Percentiles rank a stretch among this genome's conserved stretches.
Conservation (phyloP, 148 eudicot genomes). For the Bassia scoparia region DNA sequence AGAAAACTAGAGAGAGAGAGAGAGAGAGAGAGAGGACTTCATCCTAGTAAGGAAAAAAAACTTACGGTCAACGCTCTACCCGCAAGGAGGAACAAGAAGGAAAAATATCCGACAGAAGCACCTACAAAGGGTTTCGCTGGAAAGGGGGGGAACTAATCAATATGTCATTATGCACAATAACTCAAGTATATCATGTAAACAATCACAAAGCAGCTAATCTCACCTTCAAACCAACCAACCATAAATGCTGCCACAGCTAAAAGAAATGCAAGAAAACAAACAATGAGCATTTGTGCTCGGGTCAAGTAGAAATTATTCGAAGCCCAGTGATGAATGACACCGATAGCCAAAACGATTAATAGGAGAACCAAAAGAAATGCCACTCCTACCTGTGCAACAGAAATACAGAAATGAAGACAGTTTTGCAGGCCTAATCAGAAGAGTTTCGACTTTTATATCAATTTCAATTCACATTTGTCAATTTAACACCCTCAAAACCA, state of each 20-base stretch:
- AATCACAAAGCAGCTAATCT: constrained; percentile 16
- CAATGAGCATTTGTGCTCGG: constrained; percentile 82
- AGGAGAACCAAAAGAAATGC: constrained; percentile 87
- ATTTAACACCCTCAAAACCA: no score
- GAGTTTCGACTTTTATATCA: no score
- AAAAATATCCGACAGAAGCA: constrained; percentile 95
- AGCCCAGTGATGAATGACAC: constrained; percentile 95
- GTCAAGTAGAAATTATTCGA: constrained; percentile 93
- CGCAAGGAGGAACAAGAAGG: constrained; percentile 87
- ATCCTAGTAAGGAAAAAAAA: constrained; percentile 18
- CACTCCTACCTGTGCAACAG: constrained; percentile 75
- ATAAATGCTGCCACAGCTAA: constrained; percentile 90
- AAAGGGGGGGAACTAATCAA: constrained; percentile 16
- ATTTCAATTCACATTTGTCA: no score
- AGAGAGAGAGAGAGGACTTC: not conserved
- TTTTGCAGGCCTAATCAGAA: not conserved
- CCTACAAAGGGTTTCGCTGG: constrained; percentile 86
- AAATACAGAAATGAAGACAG: constrained; percentile 20
- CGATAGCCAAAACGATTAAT: constrained; percentile 81
- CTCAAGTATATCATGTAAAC: not conserved
- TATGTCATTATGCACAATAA: constrained; percentile 12
- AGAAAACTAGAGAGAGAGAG: constrained; percentile 2
- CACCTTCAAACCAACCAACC: constrained; percentile 86
- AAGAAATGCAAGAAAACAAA: constrained; percentile 89
- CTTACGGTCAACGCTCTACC: constrained; percentile 96